Evolutionary conservation across 2,329 filamentous ascomycete genomes (phyloP).

Genomic region (Dactylellina parvicollis): DNA sequence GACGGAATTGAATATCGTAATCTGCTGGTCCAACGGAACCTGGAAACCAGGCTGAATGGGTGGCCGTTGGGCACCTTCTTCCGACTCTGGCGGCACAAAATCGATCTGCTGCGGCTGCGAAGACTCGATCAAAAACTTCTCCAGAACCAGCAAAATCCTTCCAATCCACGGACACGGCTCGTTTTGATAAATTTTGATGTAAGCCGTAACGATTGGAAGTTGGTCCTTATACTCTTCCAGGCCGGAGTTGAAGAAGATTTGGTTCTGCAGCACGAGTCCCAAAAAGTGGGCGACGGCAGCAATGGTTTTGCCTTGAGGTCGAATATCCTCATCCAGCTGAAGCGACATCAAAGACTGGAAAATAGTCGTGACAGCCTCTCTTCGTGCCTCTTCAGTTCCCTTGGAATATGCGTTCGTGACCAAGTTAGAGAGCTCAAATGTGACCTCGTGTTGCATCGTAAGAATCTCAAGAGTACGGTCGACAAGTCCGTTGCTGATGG

Average conservation of each 20-base stretch:
- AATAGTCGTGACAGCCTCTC: conserved; percentile 82
- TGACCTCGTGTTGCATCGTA: conserved; percentile 84
- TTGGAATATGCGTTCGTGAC: conserved; percentile 77
- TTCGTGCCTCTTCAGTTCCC: conserved; percentile 70
- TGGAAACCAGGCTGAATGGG: conserved; percentile 70
- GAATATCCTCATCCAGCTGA: conserved; percentile 69
- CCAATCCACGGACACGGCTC: conserved; percentile 92
- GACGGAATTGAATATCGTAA: conserved; percentile 77
- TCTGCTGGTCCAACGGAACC: conserved; percentile 73
- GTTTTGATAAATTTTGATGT: conserved; percentile 78
- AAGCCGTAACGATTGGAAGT: conserved; percentile 78
- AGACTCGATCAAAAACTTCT: conserved; percentile 89
- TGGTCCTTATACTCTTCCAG: conserved; percentile 79
- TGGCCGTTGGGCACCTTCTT: conserved; percentile 63
- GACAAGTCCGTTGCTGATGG: conserved; percentile 80
- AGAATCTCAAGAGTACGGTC: conserved; percentile 91
- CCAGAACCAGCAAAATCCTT: conserved; percentile 86
- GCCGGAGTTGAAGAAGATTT: conserved; percentile 79
- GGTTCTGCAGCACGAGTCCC: conserved; percentile 85
- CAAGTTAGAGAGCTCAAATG: conserved; percentile 89
- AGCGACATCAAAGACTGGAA: conserved; percentile 83
- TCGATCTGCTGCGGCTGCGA: conserved; percentile 70
- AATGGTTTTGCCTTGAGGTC: conserved; percentile 70
- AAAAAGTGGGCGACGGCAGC: conserved; percentile 92
- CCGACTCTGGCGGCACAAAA: conserved; percentile 63